phyloP scores from a whole-genome alignment of 2,329 filamentous ascomycete genomes.

The Penicillium sumatraense region DNA sequence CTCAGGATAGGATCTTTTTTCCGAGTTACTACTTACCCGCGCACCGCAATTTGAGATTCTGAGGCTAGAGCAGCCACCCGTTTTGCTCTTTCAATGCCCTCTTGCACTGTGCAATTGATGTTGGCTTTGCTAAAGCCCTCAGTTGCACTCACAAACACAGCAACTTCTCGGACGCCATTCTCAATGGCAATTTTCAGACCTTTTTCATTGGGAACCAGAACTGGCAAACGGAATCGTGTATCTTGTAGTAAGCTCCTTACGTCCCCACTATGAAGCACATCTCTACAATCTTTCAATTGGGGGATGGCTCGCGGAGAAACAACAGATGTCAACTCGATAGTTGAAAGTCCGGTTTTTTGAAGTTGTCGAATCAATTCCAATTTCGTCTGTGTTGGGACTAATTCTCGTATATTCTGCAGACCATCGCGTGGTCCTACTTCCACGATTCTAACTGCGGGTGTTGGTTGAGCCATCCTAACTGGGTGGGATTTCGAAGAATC shows the following conservation, averaged over 20 bases:
- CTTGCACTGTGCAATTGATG: constrained; percentile 46
- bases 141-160: constrained; percentile 48
- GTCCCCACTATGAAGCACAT: constrained; percentile 20
- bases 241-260: constrained; percentile 59
- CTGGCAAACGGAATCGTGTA: constrained; percentile 35
- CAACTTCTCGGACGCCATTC: constrained; percentile 42
- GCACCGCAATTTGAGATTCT: constrained; percentile 33
- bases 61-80: constrained; percentile 37
- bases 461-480: neutral
- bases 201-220: constrained; percentile 48
- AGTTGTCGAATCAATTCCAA: constrained; percentile 74
- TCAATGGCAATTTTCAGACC: constrained; percentile 62
- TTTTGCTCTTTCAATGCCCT: constrained; percentile 41
- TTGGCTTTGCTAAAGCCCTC: constrained; percentile 51
- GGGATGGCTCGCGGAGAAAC: constrained; percentile 85
- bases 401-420: constrained; percentile 80
- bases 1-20: too few species aligned
- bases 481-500: neutral
- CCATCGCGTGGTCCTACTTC: constrained; percentile 86
- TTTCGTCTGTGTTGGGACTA: constrained; percentile 73
- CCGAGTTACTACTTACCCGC: constrained; percentile 33
- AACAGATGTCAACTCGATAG: constrained; percentile 82
- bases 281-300: constrained; percentile 60
- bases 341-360: constrained; percentile 68
- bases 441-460: constrained; percentile 56